Conservation (phyloP, 2,329 filamentous ascomycete genomes). For the Zasmidium cellare region DNA sequence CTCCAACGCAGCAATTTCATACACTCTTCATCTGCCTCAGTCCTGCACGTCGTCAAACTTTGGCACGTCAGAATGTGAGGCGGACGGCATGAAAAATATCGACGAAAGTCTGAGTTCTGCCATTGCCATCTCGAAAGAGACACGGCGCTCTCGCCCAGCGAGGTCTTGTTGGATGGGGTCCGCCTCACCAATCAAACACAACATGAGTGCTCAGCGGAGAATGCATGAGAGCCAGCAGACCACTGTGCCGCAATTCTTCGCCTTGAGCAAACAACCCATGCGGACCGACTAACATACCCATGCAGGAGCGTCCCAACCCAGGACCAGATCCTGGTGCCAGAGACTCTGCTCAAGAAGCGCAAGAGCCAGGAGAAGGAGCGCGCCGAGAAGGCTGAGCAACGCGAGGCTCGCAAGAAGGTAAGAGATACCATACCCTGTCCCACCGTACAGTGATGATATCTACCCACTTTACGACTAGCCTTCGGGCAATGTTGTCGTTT, state of each 20-base stretch:
- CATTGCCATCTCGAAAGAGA: constrained; percentile 23
- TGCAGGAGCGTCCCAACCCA: constrained; percentile 85
- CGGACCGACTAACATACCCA: constrained; percentile 65
- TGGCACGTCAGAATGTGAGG: constrained; percentile 39
- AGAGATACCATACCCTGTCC: constrained; percentile 43
- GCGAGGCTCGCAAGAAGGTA: constrained; percentile 77
- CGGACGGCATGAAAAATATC: constrained; percentile 13
- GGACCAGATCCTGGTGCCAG: constrained; percentile 94
- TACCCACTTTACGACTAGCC: constrained; percentile 84
- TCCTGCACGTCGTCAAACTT: constrained; percentile 36
- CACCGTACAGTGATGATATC: constrained; percentile 76
- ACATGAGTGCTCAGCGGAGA: constrained; percentile 34
- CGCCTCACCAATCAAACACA: constrained; percentile 72
- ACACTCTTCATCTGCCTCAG: constrained; percentile 31
- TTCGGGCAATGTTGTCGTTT: constrained; percentile 90
- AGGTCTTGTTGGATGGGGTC: constrained; percentile 31
- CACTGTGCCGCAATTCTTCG: constrained; percentile 91
- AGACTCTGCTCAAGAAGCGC: constrained; percentile 99
- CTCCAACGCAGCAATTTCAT: constrained; percentile 23
- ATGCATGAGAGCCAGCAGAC: constrained; percentile 65
- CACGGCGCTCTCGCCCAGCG: constrained; percentile 30
- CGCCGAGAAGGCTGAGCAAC: constrained; percentile 68
- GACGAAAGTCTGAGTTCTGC: constrained; percentile 10
- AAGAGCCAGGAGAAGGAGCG: constrained; percentile 99
- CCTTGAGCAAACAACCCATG: constrained; percentile 66